phyloP scores from a whole-genome alignment of 768 basidiomycete species.

The Dioszegia crocea region DNA sequence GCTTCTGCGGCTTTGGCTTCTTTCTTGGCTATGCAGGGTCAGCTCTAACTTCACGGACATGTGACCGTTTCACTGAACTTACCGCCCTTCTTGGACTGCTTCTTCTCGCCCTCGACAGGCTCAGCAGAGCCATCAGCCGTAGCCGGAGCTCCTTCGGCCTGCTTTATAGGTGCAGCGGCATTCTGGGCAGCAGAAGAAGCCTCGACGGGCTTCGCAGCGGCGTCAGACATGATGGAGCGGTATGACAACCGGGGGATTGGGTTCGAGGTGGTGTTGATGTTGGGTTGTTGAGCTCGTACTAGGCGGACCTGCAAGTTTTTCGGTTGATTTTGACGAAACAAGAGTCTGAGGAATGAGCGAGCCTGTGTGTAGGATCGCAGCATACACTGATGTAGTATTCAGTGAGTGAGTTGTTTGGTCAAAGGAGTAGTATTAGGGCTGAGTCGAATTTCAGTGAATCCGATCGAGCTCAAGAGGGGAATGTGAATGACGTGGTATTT shows the following conservation, averaged over 20 bases:
- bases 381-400: background rate
- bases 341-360: background rate
- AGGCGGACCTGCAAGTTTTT: background rate
- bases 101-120: conserved; percentile 6
- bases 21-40: conserved; percentile 62
- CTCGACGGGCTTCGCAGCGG: background rate
- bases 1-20: conserved; percentile 63
- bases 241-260: background rate
- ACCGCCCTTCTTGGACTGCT: conserved; percentile 23
- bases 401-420: background rate
- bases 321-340: background rate
- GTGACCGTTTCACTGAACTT: background rate
- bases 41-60: background rate
- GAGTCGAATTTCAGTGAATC: conserved; percentile 2
- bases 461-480: background rate
- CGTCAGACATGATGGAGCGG: conserved; percentile 4
- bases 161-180: conserved; percentile 6
- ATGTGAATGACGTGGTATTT: conserved; percentile 9
- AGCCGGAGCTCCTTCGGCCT: conserved; percentile 3
- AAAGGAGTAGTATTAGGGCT: background rate
- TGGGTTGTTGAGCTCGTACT: background rate
- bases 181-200: conserved; percentile 21
- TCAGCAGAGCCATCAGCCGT: conserved; percentile 15
- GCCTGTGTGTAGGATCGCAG: background rate
- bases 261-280: background rate